Evolutionary conservation across 1,284 basidiomycete species (phyloP).

Genomic region (Leucoagaricus sp.): DNA sequence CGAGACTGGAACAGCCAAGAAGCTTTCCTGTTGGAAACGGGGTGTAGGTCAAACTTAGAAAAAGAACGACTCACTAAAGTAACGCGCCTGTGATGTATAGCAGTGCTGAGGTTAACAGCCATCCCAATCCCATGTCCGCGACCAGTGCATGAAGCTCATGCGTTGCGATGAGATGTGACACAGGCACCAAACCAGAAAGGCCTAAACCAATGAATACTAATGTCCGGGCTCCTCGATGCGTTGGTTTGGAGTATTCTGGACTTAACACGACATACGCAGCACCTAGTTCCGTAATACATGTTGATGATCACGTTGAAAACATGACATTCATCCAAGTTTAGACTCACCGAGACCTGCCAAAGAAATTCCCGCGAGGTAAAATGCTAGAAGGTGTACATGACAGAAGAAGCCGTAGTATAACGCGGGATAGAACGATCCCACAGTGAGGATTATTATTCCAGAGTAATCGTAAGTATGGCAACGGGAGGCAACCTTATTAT

Average conservation of each 20-base stretch:
- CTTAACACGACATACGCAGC: slow-evolving; percentile 79
- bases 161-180: slow-evolving; percentile 62
- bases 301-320: slow-evolving; percentile 19
- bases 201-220: slow-evolving; percentile 82
- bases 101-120: slow-evolving; percentile 66
- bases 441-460: slow-evolving; percentile 69
- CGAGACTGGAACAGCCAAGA: slow-evolving; percentile 12
- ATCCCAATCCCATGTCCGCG: slow-evolving; percentile 67
- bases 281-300: slow-evolving; percentile 35
- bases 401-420: slow-evolving; percentile 78
- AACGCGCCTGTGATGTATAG: slow-evolving; percentile 79
- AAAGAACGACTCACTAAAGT: slow-evolving; percentile 69
- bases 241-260: slow-evolving; percentile 77
- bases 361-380: slow-evolving; percentile 59
- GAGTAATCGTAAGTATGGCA: slow-evolving; percentile 74
- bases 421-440: slow-evolving; percentile 82
- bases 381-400: slow-evolving; percentile 47
- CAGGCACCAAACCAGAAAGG: slow-evolving; percentile 70
- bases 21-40: slow-evolving; percentile 27
- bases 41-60: slow-evolving; percentile 15
- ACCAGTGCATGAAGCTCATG: slow-evolving; percentile 60
- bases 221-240: slow-evolving; percentile 79
- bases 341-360: slow-evolving; percentile 63
- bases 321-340: slow-evolving; percentile 25
- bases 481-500: slow-evolving; percentile 45